Base-by-base conservation (phyloP, 148 eudicot genomes). In the Simmondsia chinensis region DNA sequence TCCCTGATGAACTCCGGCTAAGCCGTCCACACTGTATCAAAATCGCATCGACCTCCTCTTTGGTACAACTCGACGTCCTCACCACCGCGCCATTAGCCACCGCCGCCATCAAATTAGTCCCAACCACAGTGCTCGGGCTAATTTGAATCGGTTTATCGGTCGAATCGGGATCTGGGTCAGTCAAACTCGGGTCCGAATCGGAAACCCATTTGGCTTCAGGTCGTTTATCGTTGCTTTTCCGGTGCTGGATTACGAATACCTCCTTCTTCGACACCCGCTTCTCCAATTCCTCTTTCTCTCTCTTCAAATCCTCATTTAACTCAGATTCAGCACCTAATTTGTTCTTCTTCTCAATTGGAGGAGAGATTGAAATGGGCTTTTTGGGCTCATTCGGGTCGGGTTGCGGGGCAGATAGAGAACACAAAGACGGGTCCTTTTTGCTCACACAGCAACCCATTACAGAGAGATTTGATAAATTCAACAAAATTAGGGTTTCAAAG, bases 21-120 rank as follows among this genome's bases (percentile, higher is more conserved):
- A 89, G 71, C 46, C 95, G 58, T 4, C 97, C 97, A 39, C 97
- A 89, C 25, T 89, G 97, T 5, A 89, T 85, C 47, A 89, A 36
- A 46, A 89, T 89, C 0, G 95, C 93, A 45, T 89, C 97, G 9
- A 89, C 74, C 34, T 89, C 97, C 23, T 89, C 95, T 21, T 85
- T 78, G 1, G 93, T 85, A 23, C 97, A 89, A 43, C 97, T 89
- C 0, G 97, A 89, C 2, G 95, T 81, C 52, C 97, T 82, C 46
- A 82, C 80, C 3, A 21, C 65, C 2, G 56, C 53, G 5, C 69
- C 68, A 3, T 19, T 74, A 19, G 50, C 59, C 20, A 44, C 73
- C 29, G 65, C 68, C 30, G 35, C 59, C 30, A 65, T 19, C 13
- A 55, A 42, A 7, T 54, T 51, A 42, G 59, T 46, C 5, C 57